Conservation (phyloP, 768 basidiomycete species). For the Floccularia luteovirens region DNA sequence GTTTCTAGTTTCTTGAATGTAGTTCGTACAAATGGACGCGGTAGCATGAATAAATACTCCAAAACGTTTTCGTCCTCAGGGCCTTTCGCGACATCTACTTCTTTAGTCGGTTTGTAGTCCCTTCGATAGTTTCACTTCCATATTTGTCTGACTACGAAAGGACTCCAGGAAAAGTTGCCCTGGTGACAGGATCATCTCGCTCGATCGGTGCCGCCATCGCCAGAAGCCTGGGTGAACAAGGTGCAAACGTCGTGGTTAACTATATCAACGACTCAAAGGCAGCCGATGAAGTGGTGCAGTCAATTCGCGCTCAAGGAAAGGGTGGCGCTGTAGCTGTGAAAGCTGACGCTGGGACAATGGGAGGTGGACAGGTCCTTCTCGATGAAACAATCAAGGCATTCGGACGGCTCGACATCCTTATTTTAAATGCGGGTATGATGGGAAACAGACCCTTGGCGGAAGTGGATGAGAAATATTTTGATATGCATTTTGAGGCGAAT, state of each 20-base stretch:
- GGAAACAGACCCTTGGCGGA: conserved; percentile 39
- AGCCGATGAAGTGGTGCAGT: conserved; percentile 38
- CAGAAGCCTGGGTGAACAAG: conserved; percentile 41
- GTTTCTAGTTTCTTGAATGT: conserved; percentile 9
- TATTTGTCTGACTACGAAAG: neutral
- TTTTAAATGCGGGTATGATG: conserved; percentile 55
- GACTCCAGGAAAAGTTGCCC: conserved; percentile 38
- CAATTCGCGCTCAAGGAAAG: conserved; percentile 34
- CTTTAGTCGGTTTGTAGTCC: conserved; percentile 14
- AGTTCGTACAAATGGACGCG: conserved; percentile 7
- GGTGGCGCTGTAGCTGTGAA: conserved; percentile 42
- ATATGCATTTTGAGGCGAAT: conserved; percentile 43
- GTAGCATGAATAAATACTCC: conserved; percentile 1
- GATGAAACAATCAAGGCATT: conserved; percentile 39
- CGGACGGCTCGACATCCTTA: conserved; percentile 49
- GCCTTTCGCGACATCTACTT: conserved; percentile 16
- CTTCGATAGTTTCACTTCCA: neutral
- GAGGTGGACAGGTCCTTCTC: conserved; percentile 39
- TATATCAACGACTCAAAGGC: conserved; percentile 32
- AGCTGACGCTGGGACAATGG: conserved; percentile 41
- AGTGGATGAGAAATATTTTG: conserved; percentile 44
- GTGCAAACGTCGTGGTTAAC: conserved; percentile 53
- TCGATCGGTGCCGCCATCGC: conserved; percentile 54
- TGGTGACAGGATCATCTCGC: conserved; percentile 56
- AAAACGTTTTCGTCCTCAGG: conserved; percentile 9